Evolutionary conservation across 202 grass and related monocot species (phyloP).

Genomic region (Eragrostis tef): DNA sequence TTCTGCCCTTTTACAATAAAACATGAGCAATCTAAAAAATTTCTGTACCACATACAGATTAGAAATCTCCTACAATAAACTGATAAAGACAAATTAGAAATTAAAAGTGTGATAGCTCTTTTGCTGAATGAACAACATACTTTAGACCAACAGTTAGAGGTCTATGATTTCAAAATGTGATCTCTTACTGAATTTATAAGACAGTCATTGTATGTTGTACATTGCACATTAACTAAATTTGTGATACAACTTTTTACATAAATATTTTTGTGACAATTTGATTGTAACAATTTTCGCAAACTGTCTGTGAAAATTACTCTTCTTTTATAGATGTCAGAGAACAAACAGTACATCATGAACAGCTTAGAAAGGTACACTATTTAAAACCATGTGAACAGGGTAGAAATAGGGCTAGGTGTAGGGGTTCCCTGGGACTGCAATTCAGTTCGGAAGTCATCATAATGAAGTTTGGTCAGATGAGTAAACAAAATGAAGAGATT

Average conservation of each 20-base stretch:
- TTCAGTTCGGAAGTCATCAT: background rate
- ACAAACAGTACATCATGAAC: background rate
- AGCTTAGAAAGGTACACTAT: background rate
- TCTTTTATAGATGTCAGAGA: background rate
- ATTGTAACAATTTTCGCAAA: background rate
- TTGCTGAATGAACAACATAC: background rate
- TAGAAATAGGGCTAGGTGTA: background rate
- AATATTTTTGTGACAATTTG: no score
- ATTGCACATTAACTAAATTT: background rate
- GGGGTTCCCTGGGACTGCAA: slow-evolving; percentile 5
- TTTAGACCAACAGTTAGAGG: background rate
- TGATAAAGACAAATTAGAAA: background rate
- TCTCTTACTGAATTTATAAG: background rate
- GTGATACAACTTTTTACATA: background rate
- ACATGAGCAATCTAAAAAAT: background rate
- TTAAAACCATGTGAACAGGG: background rate
- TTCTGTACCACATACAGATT: no score
- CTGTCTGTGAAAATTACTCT: background rate
- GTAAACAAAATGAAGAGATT: slow-evolving; percentile 27
- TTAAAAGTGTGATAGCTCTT: background rate
- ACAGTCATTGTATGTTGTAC: background rate
- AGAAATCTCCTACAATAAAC: no score
- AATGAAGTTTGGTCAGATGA: background rate
- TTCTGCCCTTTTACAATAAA: no score
- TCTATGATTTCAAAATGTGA: background rate